These are phyloP conservation scores for Syzygium aqueum DNA, from an alignment of 345 rosid genomes.

Conservation along the genomic window DNA sequence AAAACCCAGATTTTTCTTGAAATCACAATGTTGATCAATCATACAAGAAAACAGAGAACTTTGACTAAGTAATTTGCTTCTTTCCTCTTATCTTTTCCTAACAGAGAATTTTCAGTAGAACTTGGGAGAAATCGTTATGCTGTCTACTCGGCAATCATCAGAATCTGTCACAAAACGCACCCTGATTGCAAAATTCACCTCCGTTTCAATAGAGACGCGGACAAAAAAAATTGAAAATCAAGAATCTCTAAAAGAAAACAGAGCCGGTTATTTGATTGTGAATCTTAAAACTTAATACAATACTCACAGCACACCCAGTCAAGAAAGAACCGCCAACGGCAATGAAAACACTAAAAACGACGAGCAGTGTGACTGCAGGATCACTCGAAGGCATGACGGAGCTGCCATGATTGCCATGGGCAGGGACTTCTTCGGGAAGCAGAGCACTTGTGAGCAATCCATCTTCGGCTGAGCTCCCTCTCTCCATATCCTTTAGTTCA, in stretches of 20 bases:
- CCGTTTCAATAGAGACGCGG: neutral
- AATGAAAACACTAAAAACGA: constrained; percentile 38
- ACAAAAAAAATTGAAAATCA: too few relatives aligned
- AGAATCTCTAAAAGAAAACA: neutral
- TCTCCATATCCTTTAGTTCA: neutral
- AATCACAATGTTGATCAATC: neutral
- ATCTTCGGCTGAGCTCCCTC: neutral
- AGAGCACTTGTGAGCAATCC: neutral
- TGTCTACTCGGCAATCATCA: neutral
- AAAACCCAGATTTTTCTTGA: neutral
- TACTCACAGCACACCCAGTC: constrained; percentile 28
- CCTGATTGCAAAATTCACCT: neutral
- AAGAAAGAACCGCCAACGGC: constrained; percentile 24
- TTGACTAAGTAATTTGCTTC: neutral
- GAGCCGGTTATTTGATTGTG: neutral
- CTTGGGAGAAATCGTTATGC: neutral
- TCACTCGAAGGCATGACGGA: neutral
- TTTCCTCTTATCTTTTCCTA: neutral
- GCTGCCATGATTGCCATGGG: neutral
- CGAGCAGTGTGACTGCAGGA: constrained; percentile 13
- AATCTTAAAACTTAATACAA: neutral
- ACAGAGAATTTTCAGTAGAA: neutral
- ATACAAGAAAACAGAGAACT: neutral
- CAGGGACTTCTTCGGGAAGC: neutral
- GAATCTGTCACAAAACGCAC: neutral